Evolutionary conservation across 2,329 filamentous ascomycete species (phyloP).

Genomic region (Penicillium sp.): DNA sequence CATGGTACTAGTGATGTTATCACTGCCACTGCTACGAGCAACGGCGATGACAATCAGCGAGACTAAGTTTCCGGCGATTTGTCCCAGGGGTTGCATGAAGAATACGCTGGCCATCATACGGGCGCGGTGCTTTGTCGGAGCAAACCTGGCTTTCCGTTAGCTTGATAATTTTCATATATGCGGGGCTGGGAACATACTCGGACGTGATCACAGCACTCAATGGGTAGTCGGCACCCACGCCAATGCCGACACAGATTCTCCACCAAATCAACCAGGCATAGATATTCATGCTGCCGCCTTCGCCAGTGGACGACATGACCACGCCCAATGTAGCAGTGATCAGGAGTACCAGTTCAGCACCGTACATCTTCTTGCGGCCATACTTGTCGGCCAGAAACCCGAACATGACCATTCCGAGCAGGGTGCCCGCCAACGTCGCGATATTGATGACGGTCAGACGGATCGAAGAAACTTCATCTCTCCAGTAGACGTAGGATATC

Average conservation of each 20-base stretch:
- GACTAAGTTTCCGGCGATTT: conserved; percentile 63
- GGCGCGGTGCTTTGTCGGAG: conserved; percentile 60
- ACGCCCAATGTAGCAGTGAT: conserved; percentile 49
- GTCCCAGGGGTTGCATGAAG: conserved; percentile 67
- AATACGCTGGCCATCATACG: conserved; percentile 68
- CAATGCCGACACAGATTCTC: conserved; percentile 51
- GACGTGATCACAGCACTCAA: conserved; percentile 66
- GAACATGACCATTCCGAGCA: conserved; percentile 49
- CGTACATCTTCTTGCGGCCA: conserved; percentile 53
- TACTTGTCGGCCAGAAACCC: conserved; percentile 49
- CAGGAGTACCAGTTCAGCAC: conserved; percentile 49
- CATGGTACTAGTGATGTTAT: conserved; percentile 41
- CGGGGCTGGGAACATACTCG: conserved; percentile 50
- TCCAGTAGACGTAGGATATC: conserved; percentile 50
- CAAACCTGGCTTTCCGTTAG: conserved; percentile 37
- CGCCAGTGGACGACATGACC: conserved; percentile 46
- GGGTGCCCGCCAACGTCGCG: conserved; percentile 47
- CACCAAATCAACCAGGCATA: conserved; percentile 49
- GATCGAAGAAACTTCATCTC: conserved; percentile 34
- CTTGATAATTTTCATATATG: neutral
- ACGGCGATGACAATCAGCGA: conserved; percentile 49
- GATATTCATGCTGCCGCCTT: conserved; percentile 44
- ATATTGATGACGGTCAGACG: conserved; percentile 45
- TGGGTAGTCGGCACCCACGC: conserved; percentile 68
- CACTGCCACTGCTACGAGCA: conserved; percentile 22